Percentiles rank a stretch among this genome's conserved stretches.
These are phyloP conservation scores for Guadua angustifolia DNA, from an alignment of 176 grass and related monocot species.

Conservation along the genomic window DNA sequence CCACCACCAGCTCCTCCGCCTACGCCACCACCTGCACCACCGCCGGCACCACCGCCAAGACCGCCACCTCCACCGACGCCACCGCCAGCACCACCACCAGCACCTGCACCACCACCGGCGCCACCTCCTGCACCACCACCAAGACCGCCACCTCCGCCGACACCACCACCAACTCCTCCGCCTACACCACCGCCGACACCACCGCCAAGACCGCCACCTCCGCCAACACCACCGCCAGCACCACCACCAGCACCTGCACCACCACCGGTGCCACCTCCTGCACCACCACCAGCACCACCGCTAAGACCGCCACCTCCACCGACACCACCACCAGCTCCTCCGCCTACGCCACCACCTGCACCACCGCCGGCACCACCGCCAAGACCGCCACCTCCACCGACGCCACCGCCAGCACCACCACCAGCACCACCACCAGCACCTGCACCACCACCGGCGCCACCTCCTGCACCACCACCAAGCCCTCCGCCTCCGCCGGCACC, in stretches of 20 bases:
- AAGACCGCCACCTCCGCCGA: neutral
- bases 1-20: constrained; percentile 12
- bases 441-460: neutral
- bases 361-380: neutral
- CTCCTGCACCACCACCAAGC: neutral
- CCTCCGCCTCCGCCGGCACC: no score
- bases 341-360: neutral
- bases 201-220: neutral
- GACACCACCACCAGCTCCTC: neutral
- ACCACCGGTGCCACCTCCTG: neutral
- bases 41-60: neutral
- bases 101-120: neutral
- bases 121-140: neutral
- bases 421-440: neutral
- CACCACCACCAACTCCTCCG: neutral
- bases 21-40: neutral
- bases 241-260: neutral
- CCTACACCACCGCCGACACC: neutral
- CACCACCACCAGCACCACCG: neutral
- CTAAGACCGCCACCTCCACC: no score
- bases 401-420: neutral
- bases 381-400: neutral
- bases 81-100: neutral
- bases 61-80: neutral
- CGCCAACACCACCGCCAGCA: no score